phyloP scores from a whole-genome alignment of 768 basidiomycete species.

The Arthromyces matolae region DNA sequence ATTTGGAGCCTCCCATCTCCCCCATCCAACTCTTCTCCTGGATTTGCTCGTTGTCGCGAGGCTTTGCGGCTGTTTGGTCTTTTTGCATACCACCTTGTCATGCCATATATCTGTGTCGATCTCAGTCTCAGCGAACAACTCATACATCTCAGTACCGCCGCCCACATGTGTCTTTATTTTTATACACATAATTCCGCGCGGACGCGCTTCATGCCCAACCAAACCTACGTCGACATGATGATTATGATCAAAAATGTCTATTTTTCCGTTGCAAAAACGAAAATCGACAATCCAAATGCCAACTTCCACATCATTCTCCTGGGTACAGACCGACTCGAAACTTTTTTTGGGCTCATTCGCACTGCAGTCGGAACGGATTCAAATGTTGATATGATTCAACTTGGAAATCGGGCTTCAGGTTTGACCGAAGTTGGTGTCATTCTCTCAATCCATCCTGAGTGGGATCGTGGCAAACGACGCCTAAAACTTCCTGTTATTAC shows the following conservation, averaged over 20 bases:
- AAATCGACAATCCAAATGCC: constrained; percentile 27
- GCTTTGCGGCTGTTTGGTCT: constrained; percentile 24
- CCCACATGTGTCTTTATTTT: constrained; percentile 18
- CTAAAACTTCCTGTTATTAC: constrained; percentile 28
- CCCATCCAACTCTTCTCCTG: constrained; percentile 6
- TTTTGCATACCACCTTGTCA: constrained; percentile 26
- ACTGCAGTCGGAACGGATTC: constrained; percentile 35
- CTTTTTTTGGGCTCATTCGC: constrained; percentile 31
- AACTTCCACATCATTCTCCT: constrained; percentile 33
- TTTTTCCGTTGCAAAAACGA: constrained; percentile 36
- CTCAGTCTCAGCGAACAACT: constrained; percentile 31
- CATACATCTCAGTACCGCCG: constrained; percentile 28
- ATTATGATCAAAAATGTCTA: constrained; percentile 35
- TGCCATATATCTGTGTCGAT: constrained; percentile 27
- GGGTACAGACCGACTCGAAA: constrained; percentile 34
- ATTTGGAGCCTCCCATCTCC: constrained; percentile 24
- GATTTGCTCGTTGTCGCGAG: constrained; percentile 14
- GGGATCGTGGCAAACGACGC: constrained; percentile 33
- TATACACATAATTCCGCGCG: neutral
- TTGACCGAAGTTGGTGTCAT: constrained; percentile 31
- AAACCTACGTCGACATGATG: constrained; percentile 29
- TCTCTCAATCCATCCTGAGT: constrained; percentile 32
- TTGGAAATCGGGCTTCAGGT: constrained; percentile 24
- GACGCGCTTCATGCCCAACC: constrained; percentile 7
- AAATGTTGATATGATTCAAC: constrained; percentile 24